phyloP scores from a whole-genome alignment of 495 filamentous ascomycete genomes.

The Penicillium paradoxum region DNA sequence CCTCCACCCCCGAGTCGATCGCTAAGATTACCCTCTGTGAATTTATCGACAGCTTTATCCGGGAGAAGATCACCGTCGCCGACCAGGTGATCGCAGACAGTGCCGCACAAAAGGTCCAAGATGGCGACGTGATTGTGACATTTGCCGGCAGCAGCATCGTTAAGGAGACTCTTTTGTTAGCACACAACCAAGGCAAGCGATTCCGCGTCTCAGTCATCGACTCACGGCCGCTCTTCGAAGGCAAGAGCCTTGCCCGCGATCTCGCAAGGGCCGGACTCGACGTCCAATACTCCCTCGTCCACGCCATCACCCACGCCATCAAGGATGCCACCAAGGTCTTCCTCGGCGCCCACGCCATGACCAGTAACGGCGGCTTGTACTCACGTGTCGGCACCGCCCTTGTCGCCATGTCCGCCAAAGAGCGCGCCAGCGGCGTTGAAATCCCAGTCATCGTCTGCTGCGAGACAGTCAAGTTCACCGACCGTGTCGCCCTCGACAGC shows the following conservation, averaged over 20 bases:
- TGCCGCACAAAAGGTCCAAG: constrained; percentile 66
- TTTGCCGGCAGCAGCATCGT: constrained; percentile 87
- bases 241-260: constrained; percentile 64
- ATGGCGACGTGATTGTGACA: constrained; percentile 79
- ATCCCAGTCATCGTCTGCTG: constrained; percentile 87
- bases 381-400: constrained; percentile 82
- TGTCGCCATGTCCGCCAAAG: constrained; percentile 80
- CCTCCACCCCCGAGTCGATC: constrained; percentile 66
- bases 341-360: constrained; percentile 84
- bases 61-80: constrained; percentile 80
- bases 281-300: constrained; percentile 75
- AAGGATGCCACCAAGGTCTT: constrained; percentile 74
- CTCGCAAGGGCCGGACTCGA: constrained; percentile 64
- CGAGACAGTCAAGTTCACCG: constrained; percentile 94
- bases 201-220: constrained; percentile 88
- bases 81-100: constrained; percentile 77
- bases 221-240: constrained; percentile 73
- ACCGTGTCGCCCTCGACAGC: constrained; percentile 81
- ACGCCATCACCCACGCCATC: constrained; percentile 66
- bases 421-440: constrained; percentile 49
- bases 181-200: constrained; percentile 59
- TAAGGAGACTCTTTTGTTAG: constrained; percentile 69
- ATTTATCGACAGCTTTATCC: constrained; percentile 85
- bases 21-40: constrained; percentile 73
- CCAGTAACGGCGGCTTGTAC: constrained; percentile 83